Evolutionary conservation across 2,329 filamentous ascomycete genomes (phyloP).

Genomic region (Cercospora sp.): DNA sequence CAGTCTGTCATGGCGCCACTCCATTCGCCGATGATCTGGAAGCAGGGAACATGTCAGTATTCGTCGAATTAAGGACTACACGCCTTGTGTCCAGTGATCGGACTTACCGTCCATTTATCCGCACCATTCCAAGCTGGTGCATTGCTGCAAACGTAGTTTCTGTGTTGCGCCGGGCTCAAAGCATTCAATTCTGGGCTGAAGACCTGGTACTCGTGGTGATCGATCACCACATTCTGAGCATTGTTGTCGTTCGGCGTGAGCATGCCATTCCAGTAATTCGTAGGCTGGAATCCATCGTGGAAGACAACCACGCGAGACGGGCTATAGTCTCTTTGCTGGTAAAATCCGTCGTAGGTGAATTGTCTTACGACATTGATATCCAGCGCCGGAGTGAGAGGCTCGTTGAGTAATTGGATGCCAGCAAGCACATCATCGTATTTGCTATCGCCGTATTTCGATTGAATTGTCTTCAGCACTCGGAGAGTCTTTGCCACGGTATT

Average conservation of each 20-base stretch:
- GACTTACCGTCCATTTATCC: slow-evolving; percentile 60
- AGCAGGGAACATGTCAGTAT: not conserved
- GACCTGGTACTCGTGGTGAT: slow-evolving; percentile 70
- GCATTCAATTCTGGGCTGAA: slow-evolving; percentile 57
- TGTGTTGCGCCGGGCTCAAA: slow-evolving; percentile 55
- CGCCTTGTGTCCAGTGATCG: not conserved
- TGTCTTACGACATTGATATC: slow-evolving; percentile 50
- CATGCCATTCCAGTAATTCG: slow-evolving; percentile 62
- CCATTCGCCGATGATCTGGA: slow-evolving; percentile 64
- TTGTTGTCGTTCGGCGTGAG: slow-evolving; percentile 54
- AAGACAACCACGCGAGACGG: slow-evolving; percentile 53
- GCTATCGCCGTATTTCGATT: slow-evolving; percentile 57
- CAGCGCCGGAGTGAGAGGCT: slow-evolving; percentile 54
- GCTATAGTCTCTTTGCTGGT: slow-evolving; percentile 40
- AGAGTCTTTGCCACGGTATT: slow-evolving; percentile 55
- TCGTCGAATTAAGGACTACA: not conserved
- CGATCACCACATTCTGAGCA: slow-evolving; percentile 59
- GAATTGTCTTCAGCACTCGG: slow-evolving; percentile 58
- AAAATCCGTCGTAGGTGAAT: slow-evolving; percentile 59
- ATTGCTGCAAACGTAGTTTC: slow-evolving; percentile 58
- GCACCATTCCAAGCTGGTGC: slow-evolving; percentile 50
- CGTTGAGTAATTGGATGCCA: slow-evolving; percentile 59
- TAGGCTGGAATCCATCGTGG: slow-evolving; percentile 58
- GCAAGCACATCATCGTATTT: slow-evolving; percentile 60
- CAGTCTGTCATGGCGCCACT: slow-evolving; percentile 66